Conservation (phyloP, 1,139 yeast genomes). For the Suhomyces bribrorum region DNA sequence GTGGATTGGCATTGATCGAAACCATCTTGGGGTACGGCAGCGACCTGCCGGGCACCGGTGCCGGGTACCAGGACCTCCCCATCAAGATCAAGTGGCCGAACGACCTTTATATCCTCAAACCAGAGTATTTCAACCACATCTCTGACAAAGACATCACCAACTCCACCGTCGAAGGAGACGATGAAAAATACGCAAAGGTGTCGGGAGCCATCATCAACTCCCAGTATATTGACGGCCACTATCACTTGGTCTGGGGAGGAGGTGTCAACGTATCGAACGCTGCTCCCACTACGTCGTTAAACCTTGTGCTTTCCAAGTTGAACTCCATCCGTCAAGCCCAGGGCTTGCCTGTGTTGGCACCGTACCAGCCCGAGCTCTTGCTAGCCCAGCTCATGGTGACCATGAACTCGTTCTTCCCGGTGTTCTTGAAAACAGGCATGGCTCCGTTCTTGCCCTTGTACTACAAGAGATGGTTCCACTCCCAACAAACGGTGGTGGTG, state of each 20-base stretch:
- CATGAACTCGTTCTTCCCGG: constrained; percentile 61
- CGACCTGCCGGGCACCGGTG: constrained; percentile 35
- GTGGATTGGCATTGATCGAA: constrained; percentile 80
- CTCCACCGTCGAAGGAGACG: constrained; percentile 41
- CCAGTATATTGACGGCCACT: constrained; percentile 58
- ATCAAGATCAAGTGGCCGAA: constrained; percentile 95
- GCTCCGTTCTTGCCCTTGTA: constrained; percentile 68
- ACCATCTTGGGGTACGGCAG: constrained; percentile 68
- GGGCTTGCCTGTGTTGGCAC: constrained; percentile 49
- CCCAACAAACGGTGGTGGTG: constrained; percentile 62
- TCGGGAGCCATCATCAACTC: constrained; percentile 87
- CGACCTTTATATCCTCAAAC: constrained; percentile 77
- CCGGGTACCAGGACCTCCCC: constrained; percentile 74
- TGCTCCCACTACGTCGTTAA: constrained; percentile 92
- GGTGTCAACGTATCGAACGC: constrained; percentile 83
- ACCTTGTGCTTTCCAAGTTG: constrained; percentile 60
- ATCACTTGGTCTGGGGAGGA: constrained; percentile 73
- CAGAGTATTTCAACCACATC: constrained; percentile 47
- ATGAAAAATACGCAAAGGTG: constrained; percentile 66
- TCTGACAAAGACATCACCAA: constrained; percentile 33
- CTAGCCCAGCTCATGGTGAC: constrained; percentile 69
- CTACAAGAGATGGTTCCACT: constrained; percentile 85
- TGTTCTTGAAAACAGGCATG: constrained; percentile 67
- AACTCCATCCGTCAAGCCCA: constrained; percentile 49
- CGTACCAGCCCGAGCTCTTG: constrained; percentile 59